Evolutionary conservation across 2,329 filamentous ascomycete genomes (phyloP), one percentile per base, ranked within the genome.

Genomic region (Tolypocladium pustulatum): DNA sequence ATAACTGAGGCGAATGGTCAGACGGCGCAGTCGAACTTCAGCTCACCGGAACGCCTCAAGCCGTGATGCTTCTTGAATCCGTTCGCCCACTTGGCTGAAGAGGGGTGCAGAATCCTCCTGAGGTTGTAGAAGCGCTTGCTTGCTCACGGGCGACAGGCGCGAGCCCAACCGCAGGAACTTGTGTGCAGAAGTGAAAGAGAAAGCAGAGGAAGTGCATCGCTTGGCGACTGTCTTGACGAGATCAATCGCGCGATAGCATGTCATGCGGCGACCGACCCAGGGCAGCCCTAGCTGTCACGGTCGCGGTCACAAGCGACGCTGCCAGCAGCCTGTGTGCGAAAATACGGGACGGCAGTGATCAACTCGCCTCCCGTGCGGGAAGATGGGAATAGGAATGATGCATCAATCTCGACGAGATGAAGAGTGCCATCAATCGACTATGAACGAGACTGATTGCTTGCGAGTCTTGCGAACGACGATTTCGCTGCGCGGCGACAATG

Each of bases 261-360:
- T 15, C 22, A 25, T 46, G 41, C 41, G 17, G 9, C 41, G 41
- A 46, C 41, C 41, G 22, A 25, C 41, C n/a, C n/a, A 25, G 12
- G 10, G n/a, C 41, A 46, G 41, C 41, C 41, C 30, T 56, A 15
- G 55, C 52, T 36, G 46, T 64, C 57, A 64, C 60, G 60, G 61
- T 51, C 51, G 41, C 13, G 22, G 22, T 27, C 43, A 49, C 13
- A 25, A 10, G 22, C 9, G 43, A 27, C 43, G 15, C 46, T 20
- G 46, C 43, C 43, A 49, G 25, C 43, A 30, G 25, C 7, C 43
- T 49, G 55, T 60, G 34, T 17, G n/a, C n/a, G 34, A 37, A 58
- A 46, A 52, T 22, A 56, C 57, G 36, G 54, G 54, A 52, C 38
- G 61, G 58, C 46, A 46, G 63, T 67, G 66, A 69, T 64, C 68